These are phyloP conservation scores for Penicillium canariense DNA, from an alignment of 495 filamentous ascomycete genomes.

Conservation along the genomic window DNA sequence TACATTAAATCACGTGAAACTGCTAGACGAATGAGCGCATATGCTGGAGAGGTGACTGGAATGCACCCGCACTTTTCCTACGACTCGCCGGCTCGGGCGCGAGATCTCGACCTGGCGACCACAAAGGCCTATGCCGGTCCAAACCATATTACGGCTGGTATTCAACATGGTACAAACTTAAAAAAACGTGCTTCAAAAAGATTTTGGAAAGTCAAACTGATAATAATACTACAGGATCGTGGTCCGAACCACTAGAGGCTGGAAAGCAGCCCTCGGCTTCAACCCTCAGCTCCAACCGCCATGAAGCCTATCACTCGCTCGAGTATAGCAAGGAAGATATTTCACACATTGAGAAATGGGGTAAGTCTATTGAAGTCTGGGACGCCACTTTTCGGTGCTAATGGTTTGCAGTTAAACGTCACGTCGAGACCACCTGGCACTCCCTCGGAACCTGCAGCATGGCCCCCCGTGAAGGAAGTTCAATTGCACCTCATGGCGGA, in stretches of 20 bases:
- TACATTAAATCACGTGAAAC: conserved; percentile 88
- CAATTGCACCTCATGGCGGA: conserved; percentile 71
- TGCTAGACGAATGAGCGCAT: conserved; percentile 71
- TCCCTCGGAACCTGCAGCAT: conserved; percentile 70
- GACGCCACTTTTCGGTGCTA: too few relatives aligned
- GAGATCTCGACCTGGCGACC: conserved; percentile 71
- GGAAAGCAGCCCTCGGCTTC: conserved; percentile 48
- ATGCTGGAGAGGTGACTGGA: conserved; percentile 70
- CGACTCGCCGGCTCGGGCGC: conserved; percentile 63
- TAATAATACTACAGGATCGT: conserved; percentile 30
- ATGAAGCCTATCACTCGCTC: conserved; percentile 58
- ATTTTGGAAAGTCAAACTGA: too few relatives aligned
- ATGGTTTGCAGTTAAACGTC: conserved; percentile 41
- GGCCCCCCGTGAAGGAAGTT: conserved; percentile 75
- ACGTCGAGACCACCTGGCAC: conserved; percentile 83
- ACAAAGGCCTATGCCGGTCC: conserved; percentile 73
- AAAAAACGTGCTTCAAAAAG: too few relatives aligned
- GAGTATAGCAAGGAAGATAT: conserved; percentile 68
- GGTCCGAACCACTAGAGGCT: conserved; percentile 41
- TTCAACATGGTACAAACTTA: conserved; percentile 53
- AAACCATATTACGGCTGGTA: conserved; percentile 70
- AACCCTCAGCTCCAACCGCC: conserved; percentile 50
- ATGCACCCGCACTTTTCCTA: conserved; percentile 64
- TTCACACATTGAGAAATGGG: conserved; percentile 71
- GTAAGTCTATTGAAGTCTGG: too few relatives aligned